These are phyloP conservation scores for Tetrahymena elliotti DNA, from an alignment of 73 alveolate species.

Conservation along the genomic window DNA sequence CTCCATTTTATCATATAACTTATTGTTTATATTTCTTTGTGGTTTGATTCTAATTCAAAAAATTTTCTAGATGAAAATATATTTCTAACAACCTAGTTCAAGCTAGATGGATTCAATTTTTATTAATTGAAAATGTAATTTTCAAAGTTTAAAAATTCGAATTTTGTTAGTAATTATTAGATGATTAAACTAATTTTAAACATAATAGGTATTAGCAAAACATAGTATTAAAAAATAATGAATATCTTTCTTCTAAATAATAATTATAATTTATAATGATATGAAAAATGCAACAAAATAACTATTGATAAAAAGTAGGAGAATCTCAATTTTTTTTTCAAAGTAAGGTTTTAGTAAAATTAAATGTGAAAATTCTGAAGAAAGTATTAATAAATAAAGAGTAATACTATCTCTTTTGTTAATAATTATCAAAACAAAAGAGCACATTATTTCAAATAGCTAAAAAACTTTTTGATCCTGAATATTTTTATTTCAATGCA, in stretches of 20 bases:
- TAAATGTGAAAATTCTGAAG: not conserved
- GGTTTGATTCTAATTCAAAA: not conserved
- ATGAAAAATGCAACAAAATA: not conserved
- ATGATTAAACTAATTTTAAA: not conserved
- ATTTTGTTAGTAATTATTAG: not conserved
- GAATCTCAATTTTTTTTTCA: not conserved
- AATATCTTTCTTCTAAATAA: not conserved
- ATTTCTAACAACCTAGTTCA: not conserved
- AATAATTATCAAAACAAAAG: not conserved
- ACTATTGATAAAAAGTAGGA: not conserved
- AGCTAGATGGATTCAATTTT: not conserved
- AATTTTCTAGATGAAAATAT: not conserved
- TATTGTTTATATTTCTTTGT: not conserved
- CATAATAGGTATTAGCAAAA: not conserved
- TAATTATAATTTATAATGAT: not conserved
- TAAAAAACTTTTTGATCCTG: not conserved
- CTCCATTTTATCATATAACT: not conserved
- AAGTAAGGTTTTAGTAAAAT: not conserved
- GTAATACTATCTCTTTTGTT: not conserved
- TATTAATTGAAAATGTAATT: not conserved
- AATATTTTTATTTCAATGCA: not conserved
- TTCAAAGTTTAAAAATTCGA: not conserved
- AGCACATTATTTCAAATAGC: not conserved
- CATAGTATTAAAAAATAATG: not conserved
- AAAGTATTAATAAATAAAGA: not conserved